Evolutionary conservation across 257 asterid species (phyloP), one percentile per base, ranked within the genome.

Genomic region (Penstemon eatonii): DNA sequence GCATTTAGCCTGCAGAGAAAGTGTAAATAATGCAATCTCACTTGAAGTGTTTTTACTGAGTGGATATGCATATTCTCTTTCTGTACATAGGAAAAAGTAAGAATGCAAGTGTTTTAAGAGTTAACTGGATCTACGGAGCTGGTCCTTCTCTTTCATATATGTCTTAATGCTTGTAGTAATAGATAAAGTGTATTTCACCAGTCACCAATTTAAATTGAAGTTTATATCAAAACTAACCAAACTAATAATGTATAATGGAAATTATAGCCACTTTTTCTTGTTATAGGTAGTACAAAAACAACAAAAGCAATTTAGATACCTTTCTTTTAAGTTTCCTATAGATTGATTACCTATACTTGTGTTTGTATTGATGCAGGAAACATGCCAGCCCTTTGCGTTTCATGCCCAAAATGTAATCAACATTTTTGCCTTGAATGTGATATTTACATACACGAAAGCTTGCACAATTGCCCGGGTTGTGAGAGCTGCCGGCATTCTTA

Each of bases 381-480:
- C 73, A 42, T 84, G 73, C 83, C 86, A 8, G 91, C 85, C 43
- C 63, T 85, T 9, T 76, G 85, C 18, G 99, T 89, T 51, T 67
- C 82, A 53, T 94, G 99, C 79, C 95, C 97, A 0, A 91, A 91
- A 82, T 91, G 99, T 90, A 82, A 85, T 75, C 88, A 83, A 59
- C 68, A 80, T 68, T 91, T 94, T 78, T 91, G 99, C 77, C 96
- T 94, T 5, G 96, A 94, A 43, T 94, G 99, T 39, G 97, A 94
- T 69, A 94, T 94, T 70, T 94, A 94, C 75, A 87, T 93, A 60
- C 99, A 93, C 6, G 99, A 93, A 77, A 93, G 99, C 84, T 75
- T 93, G 85, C 99, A 93, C 73, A 93, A 93, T 45, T 93, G 99
- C 79, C 99, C 97, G 1, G 97, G 97, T 49, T 90, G 99, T 66